These are phyloP conservation scores for Hirsutella thompsonii DNA, from an alignment of 2,329 filamentous ascomycete species.

Conservation along the genomic window DNA sequence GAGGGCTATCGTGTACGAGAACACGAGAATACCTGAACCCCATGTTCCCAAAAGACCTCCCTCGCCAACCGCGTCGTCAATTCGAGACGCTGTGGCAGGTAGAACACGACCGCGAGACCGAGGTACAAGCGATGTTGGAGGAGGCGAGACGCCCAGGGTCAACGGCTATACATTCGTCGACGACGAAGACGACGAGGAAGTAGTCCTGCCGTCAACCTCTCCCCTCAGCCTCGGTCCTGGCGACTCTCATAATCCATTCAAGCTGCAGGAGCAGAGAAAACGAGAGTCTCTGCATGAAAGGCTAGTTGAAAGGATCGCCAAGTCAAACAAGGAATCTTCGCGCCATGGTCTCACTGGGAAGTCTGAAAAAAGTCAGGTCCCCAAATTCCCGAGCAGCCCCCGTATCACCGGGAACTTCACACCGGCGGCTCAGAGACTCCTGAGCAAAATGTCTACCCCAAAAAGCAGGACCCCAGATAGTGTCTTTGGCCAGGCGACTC, in stretches of 20 bases:
- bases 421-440: conserved; percentile 59
- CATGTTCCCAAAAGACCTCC: conserved; percentile 36
- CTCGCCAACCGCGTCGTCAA: conserved; percentile 73
- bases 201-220: conserved; percentile 14
- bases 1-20: conserved; percentile 66
- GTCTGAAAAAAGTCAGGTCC: conserved; percentile 47
- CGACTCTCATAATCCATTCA: conserved; percentile 65
- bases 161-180: conserved; percentile 94
- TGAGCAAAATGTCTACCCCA: conserved; percentile 45
- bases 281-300: conserved; percentile 73
- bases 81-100: conserved; percentile 74
- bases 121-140: conserved; percentile 42
- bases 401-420: conserved; percentile 47
- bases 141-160: conserved; percentile 73
- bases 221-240: conserved; percentile 45
- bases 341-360: conserved; percentile 48
- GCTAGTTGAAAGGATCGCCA: conserved; percentile 73
- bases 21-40: conserved; percentile 61
- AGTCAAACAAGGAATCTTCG: conserved; percentile 52
- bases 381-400: conserved; percentile 56
- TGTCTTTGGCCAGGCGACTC: conserved; percentile 23
- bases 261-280: conserved; percentile 58
- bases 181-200: conserved; percentile 40
- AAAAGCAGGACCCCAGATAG: conserved; percentile 17
- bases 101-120: conserved; percentile 48